Conservation (phyloP, 306 rosid species). For the Lathyrus sativus region DNA sequence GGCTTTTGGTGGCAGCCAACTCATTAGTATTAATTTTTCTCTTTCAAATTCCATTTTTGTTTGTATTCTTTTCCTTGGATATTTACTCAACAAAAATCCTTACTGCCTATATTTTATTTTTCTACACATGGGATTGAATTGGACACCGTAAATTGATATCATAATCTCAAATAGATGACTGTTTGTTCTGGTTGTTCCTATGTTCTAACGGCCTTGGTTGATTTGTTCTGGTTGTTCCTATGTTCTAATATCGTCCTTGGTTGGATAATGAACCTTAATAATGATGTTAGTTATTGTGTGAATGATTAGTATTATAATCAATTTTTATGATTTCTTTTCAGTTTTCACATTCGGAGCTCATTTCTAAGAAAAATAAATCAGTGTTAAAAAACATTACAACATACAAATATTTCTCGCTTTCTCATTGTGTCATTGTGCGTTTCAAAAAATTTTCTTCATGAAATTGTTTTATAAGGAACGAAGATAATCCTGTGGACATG, state of each 20-base stretch:
- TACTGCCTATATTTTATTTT: conserved; percentile 39
- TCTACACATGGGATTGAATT: conserved; percentile 40
- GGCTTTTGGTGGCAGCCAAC: conserved; percentile 46
- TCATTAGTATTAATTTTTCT: conserved; percentile 35
- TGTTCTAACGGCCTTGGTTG: conserved; percentile 8
- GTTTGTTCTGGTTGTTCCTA: conserved; percentile 32
- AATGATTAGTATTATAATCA: background rate
- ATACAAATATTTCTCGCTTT: too few relatives aligned
- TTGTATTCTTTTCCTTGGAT: conserved; percentile 47
- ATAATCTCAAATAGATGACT: conserved; percentile 44
- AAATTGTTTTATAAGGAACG: too few relatives aligned
- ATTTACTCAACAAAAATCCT: conserved; percentile 34
- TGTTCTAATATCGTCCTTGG: conserved; percentile 10
- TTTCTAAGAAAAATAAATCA: background rate
- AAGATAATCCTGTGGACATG: too few relatives aligned
- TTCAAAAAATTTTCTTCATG: too few relatives aligned
- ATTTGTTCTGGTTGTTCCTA: too few relatives aligned
- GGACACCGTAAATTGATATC: conserved; percentile 43
- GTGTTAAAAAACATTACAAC: too few relatives aligned
- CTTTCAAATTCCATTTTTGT: conserved; percentile 47
- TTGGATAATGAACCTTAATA: conserved; percentile 11
- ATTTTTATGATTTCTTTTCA: background rate
- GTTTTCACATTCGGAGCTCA: too few relatives aligned
- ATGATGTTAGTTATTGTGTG: conserved; percentile 16
- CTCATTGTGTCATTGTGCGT: too few relatives aligned